Base-by-base conservation (phyloP, 352 stramenopile species). In the Plasmopara halstedii region DNA sequence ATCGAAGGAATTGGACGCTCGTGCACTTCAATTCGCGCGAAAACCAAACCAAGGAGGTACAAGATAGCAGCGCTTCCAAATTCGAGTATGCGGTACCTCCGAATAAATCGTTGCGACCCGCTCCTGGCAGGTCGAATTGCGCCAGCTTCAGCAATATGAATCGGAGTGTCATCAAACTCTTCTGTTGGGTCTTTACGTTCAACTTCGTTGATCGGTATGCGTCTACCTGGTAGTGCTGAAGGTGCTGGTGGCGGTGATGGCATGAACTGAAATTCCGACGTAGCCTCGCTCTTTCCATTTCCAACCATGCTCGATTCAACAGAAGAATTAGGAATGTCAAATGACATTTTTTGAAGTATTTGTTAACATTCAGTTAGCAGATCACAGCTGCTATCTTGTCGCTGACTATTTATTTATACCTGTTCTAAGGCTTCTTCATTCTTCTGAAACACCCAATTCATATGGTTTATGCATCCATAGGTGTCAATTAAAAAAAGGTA, bases 1-100 rank as follows among this genome's bases (percentile, higher is more conserved):
- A 84, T 65, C 2, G 43, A 40, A 34, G 67, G 73, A 57, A 88
- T 83, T 6, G 58, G 59, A n/a, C 77, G 74, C 11, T 79, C 29
- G 34, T 83, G 46, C n/a, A 87, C 65, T 3, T 62, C 37, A 29
- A 84, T 77, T 26, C 70, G 21, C 5, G 74, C 62, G 26, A 90
- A 70, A 14, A 83, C 48, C 10, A 75, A 43, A 38, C 64, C 71
- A 18, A 74, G 25, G 10, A 48, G 41, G 22, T 81, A 64, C 54
- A 87, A 69, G n/a, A 77, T 35, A 1, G 64, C 29, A 13, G 70
- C 58, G 34, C 60, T 59, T 29, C 59, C 46, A 23, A 88, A 88
- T 51, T 90, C 79, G 29, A 74, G 38, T 13, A 83, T 27, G 22
- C 79, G 73, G 38, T 70, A 79, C 29, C 59, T 22, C 23, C 57